These are phyloP conservation scores for Cicer pinnatifidum DNA, from an alignment of 306 rosid genomes.

Conservation along the genomic window DNA sequence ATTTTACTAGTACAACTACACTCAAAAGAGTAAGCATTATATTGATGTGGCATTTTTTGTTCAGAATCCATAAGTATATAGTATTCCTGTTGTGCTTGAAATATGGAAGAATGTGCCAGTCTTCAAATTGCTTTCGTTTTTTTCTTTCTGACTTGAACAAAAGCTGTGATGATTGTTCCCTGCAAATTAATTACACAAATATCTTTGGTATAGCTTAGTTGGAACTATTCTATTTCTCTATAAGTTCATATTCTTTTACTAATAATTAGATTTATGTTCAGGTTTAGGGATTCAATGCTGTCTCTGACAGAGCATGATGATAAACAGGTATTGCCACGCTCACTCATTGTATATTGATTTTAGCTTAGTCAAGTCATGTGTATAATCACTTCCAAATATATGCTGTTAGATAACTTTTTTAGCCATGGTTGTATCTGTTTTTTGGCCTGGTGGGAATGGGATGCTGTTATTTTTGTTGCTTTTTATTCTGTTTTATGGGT, in stretches of 20 bases:
- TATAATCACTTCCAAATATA: constrained; percentile 20
- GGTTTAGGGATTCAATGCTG: constrained; percentile 85
- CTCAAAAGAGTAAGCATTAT: not conserved
- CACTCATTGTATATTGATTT: constrained; percentile 23
- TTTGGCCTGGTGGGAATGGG: not conserved
- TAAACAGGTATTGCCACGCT: constrained; percentile 71
- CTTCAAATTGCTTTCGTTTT: constrained; percentile 15
- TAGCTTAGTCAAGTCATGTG: constrained; percentile 7
- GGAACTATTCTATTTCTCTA: constrained; percentile 32
- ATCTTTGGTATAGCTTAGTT: constrained; percentile 12
- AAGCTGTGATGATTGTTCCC: constrained; percentile 5
- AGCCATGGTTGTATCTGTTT: not conserved
- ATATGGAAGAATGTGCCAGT: constrained; percentile 36
- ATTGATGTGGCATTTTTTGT: constrained; percentile 17
- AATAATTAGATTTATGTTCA: constrained; percentile 58
- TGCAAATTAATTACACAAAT: constrained; percentile 30
- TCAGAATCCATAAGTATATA: not conserved
- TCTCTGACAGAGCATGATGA: constrained; percentile 95
- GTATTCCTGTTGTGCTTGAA: constrained; percentile 31
- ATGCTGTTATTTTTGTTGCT: not conserved
- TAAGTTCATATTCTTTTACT: constrained; percentile 40
- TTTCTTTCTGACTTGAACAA: not conserved
- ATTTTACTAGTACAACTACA: not conserved
- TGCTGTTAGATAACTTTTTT: constrained; percentile 19
- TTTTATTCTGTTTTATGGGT: constrained; percentile 23